Percentiles rank a stretch among this genome's conserved stretches.
Evolutionary conservation across 2,329 filamentous ascomycete species (phyloP).

Genomic region (Juglanconis juglandina): DNA sequence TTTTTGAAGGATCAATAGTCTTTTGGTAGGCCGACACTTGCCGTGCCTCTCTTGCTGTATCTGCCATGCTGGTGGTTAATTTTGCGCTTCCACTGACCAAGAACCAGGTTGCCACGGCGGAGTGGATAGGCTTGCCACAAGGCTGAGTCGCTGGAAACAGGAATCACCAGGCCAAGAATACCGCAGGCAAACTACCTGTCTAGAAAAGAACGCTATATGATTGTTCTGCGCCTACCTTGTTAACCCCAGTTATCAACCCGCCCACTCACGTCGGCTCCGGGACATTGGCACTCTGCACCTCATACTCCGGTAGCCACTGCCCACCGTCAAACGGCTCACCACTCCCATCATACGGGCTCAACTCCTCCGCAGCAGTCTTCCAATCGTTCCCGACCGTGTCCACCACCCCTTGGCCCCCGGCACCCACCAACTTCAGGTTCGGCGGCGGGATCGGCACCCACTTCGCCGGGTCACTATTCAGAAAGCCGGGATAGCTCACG

Average conservation of each 20-base stretch:
- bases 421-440: conserved; percentile 40
- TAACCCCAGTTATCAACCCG: neutral
- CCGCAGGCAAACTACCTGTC: too few relatives aligned
- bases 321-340: conserved; percentile 41
- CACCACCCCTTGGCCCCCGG: conserved; percentile 38
- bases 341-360: conserved; percentile 45
- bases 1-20: too few relatives aligned
- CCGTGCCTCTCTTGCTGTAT: too few relatives aligned
- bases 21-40: too few relatives aligned
- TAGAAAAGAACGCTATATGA: too few relatives aligned
- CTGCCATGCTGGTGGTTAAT: too few relatives aligned
- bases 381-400: conserved; percentile 30
- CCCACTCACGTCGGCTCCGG: neutral
- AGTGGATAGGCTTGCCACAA: too few relatives aligned
- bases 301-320: conserved; percentile 37
- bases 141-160: too few relatives aligned
- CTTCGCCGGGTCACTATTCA: conserved; percentile 34
- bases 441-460: conserved; percentile 35
- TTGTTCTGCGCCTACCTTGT: too few relatives aligned
- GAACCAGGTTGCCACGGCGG: too few relatives aligned
- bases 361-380: conserved; percentile 23
- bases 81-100: too few relatives aligned
- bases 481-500: conserved; percentile 39
- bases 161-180: too few relatives aligned
- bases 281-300: conserved; percentile 26